Evolutionary conservation across 352 stramenopile genomes (phyloP).

Genomic region (Pythium inflatum): DNA sequence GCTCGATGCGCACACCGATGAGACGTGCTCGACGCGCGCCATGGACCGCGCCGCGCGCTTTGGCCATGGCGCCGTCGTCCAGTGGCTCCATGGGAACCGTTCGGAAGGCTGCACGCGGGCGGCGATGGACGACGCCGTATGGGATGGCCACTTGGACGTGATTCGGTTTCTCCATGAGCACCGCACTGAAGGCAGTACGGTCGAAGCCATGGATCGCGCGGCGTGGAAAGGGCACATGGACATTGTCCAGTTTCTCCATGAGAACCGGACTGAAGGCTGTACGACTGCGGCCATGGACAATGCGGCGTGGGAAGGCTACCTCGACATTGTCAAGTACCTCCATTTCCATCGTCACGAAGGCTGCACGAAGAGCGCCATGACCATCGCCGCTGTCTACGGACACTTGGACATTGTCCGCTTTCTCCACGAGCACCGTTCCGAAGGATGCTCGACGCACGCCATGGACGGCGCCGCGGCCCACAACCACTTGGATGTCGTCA

Average conservation of each 20-base stretch:
- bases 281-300: conserved; percentile 61
- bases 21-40: conserved; percentile 74
- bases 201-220: conserved; percentile 70
- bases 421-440: conserved; percentile 54
- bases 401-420: conserved; percentile 62
- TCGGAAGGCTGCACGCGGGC: conserved; percentile 70
- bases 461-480: conserved; percentile 65
- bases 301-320: conserved; percentile 60
- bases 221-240: conserved; percentile 69
- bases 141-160: conserved; percentile 67
- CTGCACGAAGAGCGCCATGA: conserved; percentile 64
- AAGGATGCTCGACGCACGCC: conserved; percentile 62
- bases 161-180: conserved; percentile 67
- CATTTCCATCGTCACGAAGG: conserved; percentile 58
- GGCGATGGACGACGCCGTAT: conserved; percentile 73
- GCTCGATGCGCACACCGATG: conserved; percentile 65
- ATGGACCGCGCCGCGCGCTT: conserved; percentile 81
- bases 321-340: conserved; percentile 61
- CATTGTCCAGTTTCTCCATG: conserved; percentile 67
- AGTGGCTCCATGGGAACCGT: conserved; percentile 73
- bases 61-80: conserved; percentile 65
- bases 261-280: conserved; percentile 44
- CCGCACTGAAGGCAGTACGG: conserved; percentile 69
- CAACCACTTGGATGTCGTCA: conserved; percentile 56
- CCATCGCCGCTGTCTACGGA: conserved; percentile 55